Percentiles rank a stretch among this genome's conserved stretches.
phyloP scores from a whole-genome alignment of 805 yeast genomes.

The Cyberlindnera meyerae region DNA sequence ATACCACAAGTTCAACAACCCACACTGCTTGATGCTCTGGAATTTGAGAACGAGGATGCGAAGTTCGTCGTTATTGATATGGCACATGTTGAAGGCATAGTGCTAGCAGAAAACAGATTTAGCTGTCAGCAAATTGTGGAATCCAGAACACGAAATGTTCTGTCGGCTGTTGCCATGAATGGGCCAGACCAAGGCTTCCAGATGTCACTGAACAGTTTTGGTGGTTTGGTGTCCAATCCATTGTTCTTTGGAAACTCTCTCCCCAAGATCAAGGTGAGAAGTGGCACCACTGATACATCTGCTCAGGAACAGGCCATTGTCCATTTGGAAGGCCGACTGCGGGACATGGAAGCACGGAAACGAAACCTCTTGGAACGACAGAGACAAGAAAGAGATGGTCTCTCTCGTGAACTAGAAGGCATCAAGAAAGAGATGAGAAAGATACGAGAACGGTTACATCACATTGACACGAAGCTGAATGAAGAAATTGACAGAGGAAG shows the following conservation, averaged over 20 bases:
- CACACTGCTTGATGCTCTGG: constrained; percentile 58
- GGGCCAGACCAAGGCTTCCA: constrained; percentile 41
- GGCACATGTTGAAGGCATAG: constrained; percentile 50
- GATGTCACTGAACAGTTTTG: constrained; percentile 33
- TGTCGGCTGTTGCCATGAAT: constrained; percentile 37
- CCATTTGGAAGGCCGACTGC: not conserved
- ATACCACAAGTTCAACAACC: constrained; percentile 28
- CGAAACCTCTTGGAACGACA: too few relatives aligned
- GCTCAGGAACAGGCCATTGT: constrained; percentile 3
- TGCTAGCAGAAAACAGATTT: constrained; percentile 46
- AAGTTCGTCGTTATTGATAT: constrained; percentile 62
- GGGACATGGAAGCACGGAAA: constrained; percentile 6
- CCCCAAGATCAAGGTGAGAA: constrained; percentile 15
- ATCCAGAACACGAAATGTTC: constrained; percentile 35
- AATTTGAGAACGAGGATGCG: constrained; percentile 48
- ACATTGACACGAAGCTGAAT: too few relatives aligned
- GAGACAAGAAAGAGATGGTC: too few relatives aligned
- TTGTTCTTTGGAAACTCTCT: constrained; percentile 33
- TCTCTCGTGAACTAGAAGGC: too few relatives aligned
- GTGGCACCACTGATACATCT: constrained; percentile 17
- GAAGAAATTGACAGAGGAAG: too few relatives aligned
- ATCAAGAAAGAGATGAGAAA: too few relatives aligned
- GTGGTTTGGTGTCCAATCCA: constrained; percentile 51
- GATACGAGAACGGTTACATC: too few relatives aligned
- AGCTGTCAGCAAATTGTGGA: constrained; percentile 46